phyloP scores from a whole-genome alignment of 2,329 filamentous ascomycete genomes.

The Lojkania enalia region DNA sequence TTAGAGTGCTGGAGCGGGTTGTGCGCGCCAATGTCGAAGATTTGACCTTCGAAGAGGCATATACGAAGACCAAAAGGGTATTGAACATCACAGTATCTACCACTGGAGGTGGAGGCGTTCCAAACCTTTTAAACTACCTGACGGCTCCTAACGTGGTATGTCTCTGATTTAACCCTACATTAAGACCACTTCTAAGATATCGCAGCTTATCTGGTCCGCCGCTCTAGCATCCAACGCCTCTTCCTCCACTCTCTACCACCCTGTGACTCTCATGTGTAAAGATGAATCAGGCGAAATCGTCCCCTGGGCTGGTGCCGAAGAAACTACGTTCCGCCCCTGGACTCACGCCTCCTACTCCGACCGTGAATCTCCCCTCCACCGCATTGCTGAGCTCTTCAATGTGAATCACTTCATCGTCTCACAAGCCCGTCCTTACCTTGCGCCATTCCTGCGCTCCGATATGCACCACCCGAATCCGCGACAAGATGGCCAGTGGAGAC shows the following conservation, averaged over 20 bases:
- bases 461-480: conserved; percentile 71
- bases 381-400: conserved; percentile 83
- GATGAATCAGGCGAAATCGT: conserved; percentile 71
- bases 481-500: conserved; percentile 61
- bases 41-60: conserved; percentile 91
- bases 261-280: conserved; percentile 74
- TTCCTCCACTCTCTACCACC: conserved; percentile 67
- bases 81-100: conserved; percentile 91
- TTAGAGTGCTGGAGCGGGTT: conserved; percentile 78
- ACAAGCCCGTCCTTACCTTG: conserved; percentile 86
- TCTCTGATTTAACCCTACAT: conserved; percentile 25
- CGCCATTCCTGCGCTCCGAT: conserved; percentile 81
- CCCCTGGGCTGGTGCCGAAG: conserved; percentile 67
- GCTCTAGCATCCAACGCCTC: conserved; percentile 76
- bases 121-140: conserved; percentile 86
- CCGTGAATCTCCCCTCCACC: conserved; percentile 67
- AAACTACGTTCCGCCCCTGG: conserved; percentile 69
- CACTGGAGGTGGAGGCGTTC: conserved; percentile 72
- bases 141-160: conserved; percentile 89
- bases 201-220: conserved; percentile 75
- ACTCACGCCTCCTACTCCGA: conserved; percentile 65
- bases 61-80: conserved; percentile 78
- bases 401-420: conserved; percentile 95
- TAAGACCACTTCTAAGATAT: conserved; percentile 13
- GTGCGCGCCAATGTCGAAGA: conserved; percentile 85